Conservation (phyloP, 2,329 filamentous ascomycete species). For the Sclerotinia trifoliorum region DNA sequence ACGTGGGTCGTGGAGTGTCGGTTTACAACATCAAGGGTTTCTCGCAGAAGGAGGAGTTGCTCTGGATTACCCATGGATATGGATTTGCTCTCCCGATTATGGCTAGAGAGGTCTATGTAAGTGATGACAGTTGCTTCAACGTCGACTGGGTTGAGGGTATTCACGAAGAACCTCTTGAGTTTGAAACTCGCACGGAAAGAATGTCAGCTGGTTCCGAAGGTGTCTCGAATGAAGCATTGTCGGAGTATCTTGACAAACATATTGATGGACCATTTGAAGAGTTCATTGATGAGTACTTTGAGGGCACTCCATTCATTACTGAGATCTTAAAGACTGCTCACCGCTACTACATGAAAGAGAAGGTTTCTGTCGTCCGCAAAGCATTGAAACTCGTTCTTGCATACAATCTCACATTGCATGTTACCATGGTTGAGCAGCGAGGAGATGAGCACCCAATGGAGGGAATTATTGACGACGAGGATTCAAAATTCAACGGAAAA, state of each 20-base stretch:
- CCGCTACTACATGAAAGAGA: conserved; percentile 86
- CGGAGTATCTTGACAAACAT: conserved; percentile 92
- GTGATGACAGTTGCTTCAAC: conserved; percentile 87
- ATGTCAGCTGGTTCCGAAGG: conserved; percentile 88
- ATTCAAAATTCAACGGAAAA: conserved; percentile 85
- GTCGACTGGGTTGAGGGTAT: conserved; percentile 90
- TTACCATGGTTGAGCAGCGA: conserved; percentile 90
- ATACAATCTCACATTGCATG: conserved; percentile 92
- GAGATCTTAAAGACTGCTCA: conserved; percentile 96
- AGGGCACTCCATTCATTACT: conserved; percentile 90
- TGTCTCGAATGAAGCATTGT: conserved; percentile 74
- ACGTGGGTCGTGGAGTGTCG: conserved; percentile 81
- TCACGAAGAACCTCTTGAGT: conserved; percentile 72
- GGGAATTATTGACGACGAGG: conserved; percentile 81
- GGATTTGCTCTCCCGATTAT: conserved; percentile 90
- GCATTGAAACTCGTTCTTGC: conserved; percentile 91
- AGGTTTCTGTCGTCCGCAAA: conserved; percentile 87
- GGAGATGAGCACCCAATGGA: conserved; percentile 74
- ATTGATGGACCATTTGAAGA: conserved; percentile 89
- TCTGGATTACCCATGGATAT: conserved; percentile 97
- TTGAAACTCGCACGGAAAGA: conserved; percentile 83
- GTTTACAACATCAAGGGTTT: conserved; percentile 94
- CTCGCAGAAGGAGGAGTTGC: conserved; percentile 61
- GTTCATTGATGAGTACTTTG: conserved; percentile 94
- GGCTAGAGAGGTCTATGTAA: conserved; percentile 89